Percentiles rank a stretch among this genome's conserved stretches.
Conservation (phyloP, 78 protist genomes). For the Dictyostelium firmibasis region DNA sequence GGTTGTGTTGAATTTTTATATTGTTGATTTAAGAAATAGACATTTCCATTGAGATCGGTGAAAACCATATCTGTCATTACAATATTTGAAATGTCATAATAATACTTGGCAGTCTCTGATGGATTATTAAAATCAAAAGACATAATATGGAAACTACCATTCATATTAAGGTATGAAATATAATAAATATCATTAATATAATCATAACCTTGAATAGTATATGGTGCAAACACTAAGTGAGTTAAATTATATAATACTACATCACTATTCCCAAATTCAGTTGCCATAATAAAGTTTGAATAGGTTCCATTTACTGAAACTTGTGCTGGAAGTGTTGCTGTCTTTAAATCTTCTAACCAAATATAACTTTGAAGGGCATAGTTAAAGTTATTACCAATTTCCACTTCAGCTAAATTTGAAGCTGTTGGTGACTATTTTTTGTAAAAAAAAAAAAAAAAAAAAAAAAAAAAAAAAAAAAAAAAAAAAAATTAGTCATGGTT, state of each 20-base stretch:
- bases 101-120: background rate
- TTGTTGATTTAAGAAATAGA: background rate
- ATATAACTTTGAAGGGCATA: background rate
- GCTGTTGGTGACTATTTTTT: background rate
- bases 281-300: background rate
- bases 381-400: background rate
- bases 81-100: background rate
- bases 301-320: background rate
- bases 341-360: background rate
- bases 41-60: background rate
- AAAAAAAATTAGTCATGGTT: background rate
- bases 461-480: background rate
- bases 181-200: background rate
- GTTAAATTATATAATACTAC: background rate
- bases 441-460: background rate
- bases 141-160: background rate
- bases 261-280: background rate
- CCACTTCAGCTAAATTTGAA: background rate
- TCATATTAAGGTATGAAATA: background rate
- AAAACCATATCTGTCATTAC: background rate
- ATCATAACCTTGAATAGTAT: background rate
- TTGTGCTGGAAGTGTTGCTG: background rate
- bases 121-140: background rate
- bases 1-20: background rate
- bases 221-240: background rate